Evolutionary conservation across 2,329 filamentous ascomycete species (phyloP).

Genomic region (Aureobasidium subglaciale): DNA sequence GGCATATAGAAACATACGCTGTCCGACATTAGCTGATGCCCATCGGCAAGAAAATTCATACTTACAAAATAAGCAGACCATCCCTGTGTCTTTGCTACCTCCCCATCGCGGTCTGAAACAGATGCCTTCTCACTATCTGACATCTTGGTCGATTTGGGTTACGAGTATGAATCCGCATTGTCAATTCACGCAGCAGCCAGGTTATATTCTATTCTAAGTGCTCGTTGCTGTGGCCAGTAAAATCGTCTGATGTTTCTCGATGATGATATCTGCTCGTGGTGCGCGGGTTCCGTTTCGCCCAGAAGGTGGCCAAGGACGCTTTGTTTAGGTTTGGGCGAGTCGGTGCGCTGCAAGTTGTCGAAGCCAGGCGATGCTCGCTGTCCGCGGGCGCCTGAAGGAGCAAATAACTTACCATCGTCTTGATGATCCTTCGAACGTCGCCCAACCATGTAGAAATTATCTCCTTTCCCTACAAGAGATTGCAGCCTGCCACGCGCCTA

Average conservation of each 20-base stretch:
- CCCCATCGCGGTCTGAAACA: not conserved
- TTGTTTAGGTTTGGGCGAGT: not conserved
- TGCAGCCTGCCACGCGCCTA: not conserved
- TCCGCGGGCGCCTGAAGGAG: not conserved
- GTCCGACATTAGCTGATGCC: not conserved
- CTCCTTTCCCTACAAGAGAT: not conserved
- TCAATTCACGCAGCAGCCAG: too few species aligned
- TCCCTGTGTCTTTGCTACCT: not conserved
- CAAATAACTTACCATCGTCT: not conserved
- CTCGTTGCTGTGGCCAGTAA: not conserved
- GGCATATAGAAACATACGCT: not conserved
- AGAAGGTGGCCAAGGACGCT: too few species aligned
- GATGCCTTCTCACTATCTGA: not conserved
- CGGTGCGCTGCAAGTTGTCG: too few species aligned
- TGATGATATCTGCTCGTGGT: not conserved
- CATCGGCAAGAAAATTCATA: not conserved
- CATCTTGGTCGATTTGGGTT: not conserved
- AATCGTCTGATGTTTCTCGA: not conserved
- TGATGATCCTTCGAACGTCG: not conserved
- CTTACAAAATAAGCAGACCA: constrained; percentile 4
- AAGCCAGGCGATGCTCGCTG: not conserved
- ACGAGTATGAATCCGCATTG: not conserved
- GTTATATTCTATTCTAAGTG: not conserved
- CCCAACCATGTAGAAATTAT: not conserved
- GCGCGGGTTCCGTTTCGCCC: not conserved